Base-by-base conservation (phyloP, 2,329 filamentous ascomycete genomes). In the Taxawa tesnikishii region DNA sequence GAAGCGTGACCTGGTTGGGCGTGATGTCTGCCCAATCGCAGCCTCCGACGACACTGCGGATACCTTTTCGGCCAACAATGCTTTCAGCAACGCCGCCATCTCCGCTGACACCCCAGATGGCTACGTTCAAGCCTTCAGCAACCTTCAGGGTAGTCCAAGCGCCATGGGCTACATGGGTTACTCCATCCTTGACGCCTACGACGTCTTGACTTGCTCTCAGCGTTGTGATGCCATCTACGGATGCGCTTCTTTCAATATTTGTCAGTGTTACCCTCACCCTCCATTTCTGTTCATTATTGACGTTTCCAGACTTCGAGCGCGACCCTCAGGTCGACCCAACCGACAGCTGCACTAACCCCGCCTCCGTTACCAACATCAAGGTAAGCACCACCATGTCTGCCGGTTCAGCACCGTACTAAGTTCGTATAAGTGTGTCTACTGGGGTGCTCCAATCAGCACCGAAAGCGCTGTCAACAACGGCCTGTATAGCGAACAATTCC, bases 151-250 rank as follows among this genome's bases (percentile, higher is more conserved):
- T 17, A 25, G 26, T 11, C 37, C 45, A 26, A 40, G 38, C 24
- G 38, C 38, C 17, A 38, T 33, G 10, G 33, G 45, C n/a, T 47
- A 47, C 38, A 44, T 46, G 43, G 44, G 44, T 11, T 47, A 42
- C 33, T 27, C 33, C 1, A 31, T 31, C 5, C 28, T 43, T 3
- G 13, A 32, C 4, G 13, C 15, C 4, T 42, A 43, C 31, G 26
- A 36, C 12, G 11, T 29, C 6, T 21, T 28, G 15, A 24, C 12
- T 6, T 42, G 41, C 19, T 39, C 39, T 7, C n/a, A 21, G 12
- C 28, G 32, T 21, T 42, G 41, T 31, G 32, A 33, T 26, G 34
- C 34, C 17, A 36, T 36, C 15, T 32, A 34, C 28, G 38, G 41
- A 18, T 43, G 39, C 28, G 34, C 32, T 13, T 23, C 32, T 5